These are phyloP conservation scores for Aristolochia contorta DNA, from an alignment of 164 flowering plant genomes.

Conservation along the genomic window DNA sequence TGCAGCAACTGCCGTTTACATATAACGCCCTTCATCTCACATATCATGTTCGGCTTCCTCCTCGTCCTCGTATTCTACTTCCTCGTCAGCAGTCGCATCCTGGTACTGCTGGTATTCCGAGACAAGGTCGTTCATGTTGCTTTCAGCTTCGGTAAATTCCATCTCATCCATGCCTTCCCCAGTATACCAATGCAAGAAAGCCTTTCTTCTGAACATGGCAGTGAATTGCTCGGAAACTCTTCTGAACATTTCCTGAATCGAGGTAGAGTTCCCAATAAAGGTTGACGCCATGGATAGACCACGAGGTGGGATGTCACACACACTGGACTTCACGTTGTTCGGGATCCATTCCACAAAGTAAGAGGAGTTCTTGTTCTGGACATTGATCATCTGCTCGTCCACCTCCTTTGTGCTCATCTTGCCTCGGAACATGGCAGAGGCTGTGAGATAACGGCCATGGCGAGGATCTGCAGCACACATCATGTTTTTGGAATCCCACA, in stretches of 20 bases:
- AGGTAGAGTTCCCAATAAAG: slow-evolving; percentile 49
- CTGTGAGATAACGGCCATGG: slow-evolving; percentile 55
- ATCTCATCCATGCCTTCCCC: slow-evolving; percentile 70
- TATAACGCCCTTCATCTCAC: background rate
- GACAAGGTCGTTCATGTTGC: slow-evolving; percentile 60
- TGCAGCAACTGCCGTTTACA: background rate
- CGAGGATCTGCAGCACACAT: slow-evolving; percentile 66
- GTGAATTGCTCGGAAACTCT: slow-evolving; percentile 60
- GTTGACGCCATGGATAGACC: slow-evolving; percentile 43
- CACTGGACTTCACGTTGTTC: slow-evolving; percentile 48
- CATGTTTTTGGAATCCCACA: slow-evolving; percentile 72
- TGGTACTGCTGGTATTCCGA: slow-evolving; percentile 68
- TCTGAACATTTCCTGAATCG: slow-evolving; percentile 58
- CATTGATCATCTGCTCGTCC: slow-evolving; percentile 56
- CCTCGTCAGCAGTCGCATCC: slow-evolving; percentile 67
- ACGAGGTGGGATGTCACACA: slow-evolving; percentile 45
- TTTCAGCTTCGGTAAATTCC: slow-evolving; percentile 63
- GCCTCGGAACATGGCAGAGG: slow-evolving; percentile 67
- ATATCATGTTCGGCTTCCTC: slow-evolving; percentile 19
- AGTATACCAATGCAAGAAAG: slow-evolving; percentile 62
- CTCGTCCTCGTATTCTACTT: slow-evolving; percentile 42
- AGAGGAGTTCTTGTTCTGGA: slow-evolving; percentile 44
- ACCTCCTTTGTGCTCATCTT: slow-evolving; percentile 67
- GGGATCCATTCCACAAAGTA: slow-evolving; percentile 50
- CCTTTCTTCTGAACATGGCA: slow-evolving; percentile 58